Base-by-base conservation (phyloP, 768 basidiomycete species). In the Nidularia pulvinata region DNA sequence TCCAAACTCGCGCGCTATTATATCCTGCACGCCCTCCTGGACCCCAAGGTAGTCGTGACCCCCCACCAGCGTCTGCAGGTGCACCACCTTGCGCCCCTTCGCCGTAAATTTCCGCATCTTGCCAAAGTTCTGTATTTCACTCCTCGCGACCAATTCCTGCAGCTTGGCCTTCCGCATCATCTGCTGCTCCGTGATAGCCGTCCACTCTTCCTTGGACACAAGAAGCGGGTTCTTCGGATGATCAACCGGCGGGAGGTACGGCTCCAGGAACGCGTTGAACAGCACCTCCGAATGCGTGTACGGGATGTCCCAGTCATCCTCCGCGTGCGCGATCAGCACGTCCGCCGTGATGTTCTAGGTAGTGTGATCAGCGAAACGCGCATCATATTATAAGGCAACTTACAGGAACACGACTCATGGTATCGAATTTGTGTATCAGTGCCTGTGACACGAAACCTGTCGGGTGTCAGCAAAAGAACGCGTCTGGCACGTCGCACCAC, bases 261-360 rank as follows among this genome's bases (percentile, higher is more conserved):
- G 83, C 19, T 85, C 83, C 33, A 93, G 66, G 57, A 93, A 84
- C 0, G 82, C 75, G 42, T 89, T 75, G 66, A 95, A 93, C 22
- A 96, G 79, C 0, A 76, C 72, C 30, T 81, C 76, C 0, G 93
- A 91, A 65, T 95, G 93, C 0, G 81, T 74, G 63, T 82, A 70
- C 0, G 90, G 88, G 49, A 95, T 93, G 22, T 92, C 88, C 67
- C 75, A 79, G 70, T 96, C 94, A 63, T 94, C 77, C 63, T 80
- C 73, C 50, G 92, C 85, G 62, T 96, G 94, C 0, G 80, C 84
- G 58, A 96, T 82, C 34, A 95, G 69, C 2, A 92, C 78, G 5
- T 89, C 79, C 0, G 78, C 78, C 49, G 84, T 83, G 58, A 93
- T 82, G 53, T 78, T 74, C 90, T 92, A 52, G 33, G 68, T 25